Base-by-base conservation (phyloP, 202 grass and related monocot species). In the Schoenoplectus triqueter region DNA sequence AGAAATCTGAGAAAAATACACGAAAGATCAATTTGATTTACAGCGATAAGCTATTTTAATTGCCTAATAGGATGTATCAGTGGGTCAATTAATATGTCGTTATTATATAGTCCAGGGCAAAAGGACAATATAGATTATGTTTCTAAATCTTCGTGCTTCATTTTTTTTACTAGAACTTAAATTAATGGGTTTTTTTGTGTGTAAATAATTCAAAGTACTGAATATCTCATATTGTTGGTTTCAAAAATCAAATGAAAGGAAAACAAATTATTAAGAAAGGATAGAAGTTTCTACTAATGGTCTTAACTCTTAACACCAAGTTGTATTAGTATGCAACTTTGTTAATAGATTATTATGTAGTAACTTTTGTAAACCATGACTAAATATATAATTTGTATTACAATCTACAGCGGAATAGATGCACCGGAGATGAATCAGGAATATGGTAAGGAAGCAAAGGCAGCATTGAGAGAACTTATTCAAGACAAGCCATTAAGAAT, bases 401-500 rank as follows among this genome's bases (percentile, higher is more conserved):
- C 51, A 65, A 90, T 14, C 82, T 40, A 90, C 14, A 92, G 94
- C 82, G 90, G 90, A 66, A 82, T 97, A 55, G 94, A 97, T 78
- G 94, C 94, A 81, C 92, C 90, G 4, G 88, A 94, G 67, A 80
- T 87, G 80, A 54, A 84, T 7, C 88, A 89, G 89, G 21, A 61
- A 57, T 89, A 86, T 11, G 91, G 89, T 21, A 50, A 90, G 57
- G 89, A 97, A 50, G 87, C 94, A 0, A 89, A 69, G 82, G 85
- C 80, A 64, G 94, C 67, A 69, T 79, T 97, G n/a, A 82, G 55
- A 51, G 89, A 89, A 47, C 94, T 93, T 41, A 86, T 92, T 49
- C 81, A 85, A 20, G 88, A 65, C 64, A 90, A 89, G 79, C 76
- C 78, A 3, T 62, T 87, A 5, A 89, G 10, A 73, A 86, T 92